Conservation (phyloP, 2,329 filamentous ascomycete genomes). For the Colletotrichum chlorophyti region DNA sequence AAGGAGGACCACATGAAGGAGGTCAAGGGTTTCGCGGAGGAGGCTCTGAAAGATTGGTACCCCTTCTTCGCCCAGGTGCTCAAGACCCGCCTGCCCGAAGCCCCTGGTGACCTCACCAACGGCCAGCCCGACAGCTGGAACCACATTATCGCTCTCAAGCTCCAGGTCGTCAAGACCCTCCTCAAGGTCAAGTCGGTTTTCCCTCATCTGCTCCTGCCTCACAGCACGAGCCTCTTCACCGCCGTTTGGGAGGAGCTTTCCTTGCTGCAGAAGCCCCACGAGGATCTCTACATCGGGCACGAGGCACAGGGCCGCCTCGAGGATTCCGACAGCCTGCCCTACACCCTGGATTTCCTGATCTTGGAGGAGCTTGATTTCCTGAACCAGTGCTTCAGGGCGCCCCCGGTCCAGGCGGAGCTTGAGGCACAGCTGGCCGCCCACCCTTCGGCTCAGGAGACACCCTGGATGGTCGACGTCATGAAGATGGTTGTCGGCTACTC, state of each 20-base stretch:
- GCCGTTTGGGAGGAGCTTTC: constrained; percentile 89
- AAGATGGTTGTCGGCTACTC: constrained; percentile 84
- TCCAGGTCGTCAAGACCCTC: constrained; percentile 91
- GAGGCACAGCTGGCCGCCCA: constrained; percentile 75
- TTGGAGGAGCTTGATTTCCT: constrained; percentile 95
- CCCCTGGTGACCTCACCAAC: constrained; percentile 54
- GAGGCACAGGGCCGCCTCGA: constrained; percentile 88
- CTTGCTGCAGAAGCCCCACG: constrained; percentile 74
- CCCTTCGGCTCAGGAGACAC: constrained; percentile 65
- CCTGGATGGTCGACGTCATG: constrained; percentile 89
- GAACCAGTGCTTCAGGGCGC: constrained; percentile 86
- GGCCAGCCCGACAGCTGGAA: constrained; percentile 76
- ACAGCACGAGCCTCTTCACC: constrained; percentile 83
- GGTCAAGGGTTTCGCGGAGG: constrained; percentile 88
- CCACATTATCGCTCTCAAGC: constrained; percentile 83
- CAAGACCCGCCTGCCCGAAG: constrained; percentile 76
- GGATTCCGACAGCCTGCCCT: constrained; percentile 89
- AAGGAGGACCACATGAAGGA: constrained; percentile 89
- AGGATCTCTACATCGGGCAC: constrained; percentile 83
- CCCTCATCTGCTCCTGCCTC: constrained; percentile 78
- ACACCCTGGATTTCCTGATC: constrained; percentile 91
- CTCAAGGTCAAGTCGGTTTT: constrained; percentile 88
- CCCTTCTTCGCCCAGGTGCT: constrained; percentile 86
- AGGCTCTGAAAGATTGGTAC: constrained; percentile 83
- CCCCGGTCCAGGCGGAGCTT: constrained; percentile 89